These are phyloP conservation scores for Euphrasia arctica DNA, from an alignment of 305 asterid genomes.

Conservation along the genomic window DNA sequence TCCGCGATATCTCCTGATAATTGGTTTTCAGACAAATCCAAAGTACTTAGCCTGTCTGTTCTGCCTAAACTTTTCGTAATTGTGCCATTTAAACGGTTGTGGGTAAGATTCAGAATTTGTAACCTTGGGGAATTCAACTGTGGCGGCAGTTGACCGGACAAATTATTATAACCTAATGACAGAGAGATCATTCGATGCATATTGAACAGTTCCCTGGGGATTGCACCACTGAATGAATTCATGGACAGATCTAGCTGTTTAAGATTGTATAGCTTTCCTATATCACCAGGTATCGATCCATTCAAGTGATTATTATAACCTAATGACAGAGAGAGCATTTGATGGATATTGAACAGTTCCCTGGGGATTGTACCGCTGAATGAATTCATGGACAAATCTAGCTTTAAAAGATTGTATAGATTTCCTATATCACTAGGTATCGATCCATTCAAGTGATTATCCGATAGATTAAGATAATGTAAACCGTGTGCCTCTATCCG, in stretches of 20 bases:
- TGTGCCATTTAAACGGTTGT: constrained; percentile 24
- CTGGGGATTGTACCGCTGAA: constrained; percentile 24
- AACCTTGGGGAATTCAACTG: constrained; percentile 17
- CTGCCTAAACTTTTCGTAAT: constrained; percentile 20
- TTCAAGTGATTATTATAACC: too few species aligned
- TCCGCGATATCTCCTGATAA: constrained; percentile 29
- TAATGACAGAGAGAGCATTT: too few species aligned
- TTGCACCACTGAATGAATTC: constrained; percentile 30
- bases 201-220: constrained; percentile 24
- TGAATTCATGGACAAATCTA: constrained; percentile 31
- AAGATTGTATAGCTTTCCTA: constrained; percentile 3
- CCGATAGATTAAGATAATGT: constrained; percentile 26
- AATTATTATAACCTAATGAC: constrained; percentile 26
- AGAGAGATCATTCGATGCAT: constrained; percentile 13
- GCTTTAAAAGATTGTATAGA: not conserved
- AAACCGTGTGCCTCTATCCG: not conserved
- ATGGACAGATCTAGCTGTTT: constrained; percentile 24
- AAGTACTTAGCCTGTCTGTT: constrained; percentile 1
- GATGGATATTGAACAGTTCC: too few species aligned
- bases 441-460: constrained; percentile 27
- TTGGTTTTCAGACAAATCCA: constrained; percentile 31
- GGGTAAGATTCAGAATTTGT: constrained; percentile 21
- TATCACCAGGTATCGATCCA: not conserved
- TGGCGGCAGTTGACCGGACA: constrained; percentile 33
- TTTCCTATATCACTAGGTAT: not conserved